phyloP scores from a whole-genome alignment of 2,329 filamentous ascomycete genomes.

The Saccharata proteae region DNA sequence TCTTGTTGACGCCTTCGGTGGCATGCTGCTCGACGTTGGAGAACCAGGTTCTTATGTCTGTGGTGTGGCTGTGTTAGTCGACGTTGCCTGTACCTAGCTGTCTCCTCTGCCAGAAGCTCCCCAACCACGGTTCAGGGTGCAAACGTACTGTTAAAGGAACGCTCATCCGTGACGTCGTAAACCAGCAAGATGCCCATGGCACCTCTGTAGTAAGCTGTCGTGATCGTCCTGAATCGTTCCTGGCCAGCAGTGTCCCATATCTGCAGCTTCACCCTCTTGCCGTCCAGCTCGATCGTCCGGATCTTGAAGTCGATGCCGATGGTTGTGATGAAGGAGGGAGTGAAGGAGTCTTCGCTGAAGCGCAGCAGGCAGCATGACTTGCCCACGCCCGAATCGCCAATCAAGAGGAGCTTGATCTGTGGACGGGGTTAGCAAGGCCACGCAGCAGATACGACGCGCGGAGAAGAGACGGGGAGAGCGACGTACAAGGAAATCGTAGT shows the following conservation, averaged over 20 bases:
- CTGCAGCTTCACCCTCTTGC: constrained; percentile 97
- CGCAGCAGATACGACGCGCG: constrained; percentile 6
- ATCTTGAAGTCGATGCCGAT: constrained; percentile 99
- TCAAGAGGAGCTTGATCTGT: constrained; percentile 92
- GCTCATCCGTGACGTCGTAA: constrained; percentile 95
- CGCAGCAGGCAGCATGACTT: constrained; percentile 95
- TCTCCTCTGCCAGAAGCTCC: too few relatives aligned
- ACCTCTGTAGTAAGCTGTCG: constrained; percentile 94
- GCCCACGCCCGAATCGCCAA: constrained; percentile 91
- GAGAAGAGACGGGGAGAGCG: constrained; percentile 8
- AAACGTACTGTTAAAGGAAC: constrained; percentile 81
- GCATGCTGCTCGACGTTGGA: constrained; percentile 97
- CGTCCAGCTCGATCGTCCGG: constrained; percentile 94
- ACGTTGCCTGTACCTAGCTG: too few relatives aligned
- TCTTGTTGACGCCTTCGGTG: constrained; percentile 98
- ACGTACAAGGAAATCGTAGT: constrained; percentile 96
- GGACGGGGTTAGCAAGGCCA: constrained; percentile 10
- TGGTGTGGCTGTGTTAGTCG: too few relatives aligned
- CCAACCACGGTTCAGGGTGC: too few relatives aligned
- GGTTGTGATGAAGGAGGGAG: constrained; percentile 94
- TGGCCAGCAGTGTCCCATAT: constrained; percentile 99
- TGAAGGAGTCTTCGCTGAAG: constrained; percentile 96
- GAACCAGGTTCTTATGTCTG: constrained; percentile 99
- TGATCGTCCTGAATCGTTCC: constrained; percentile 97
- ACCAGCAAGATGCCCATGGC: constrained; percentile 97